Evolutionary conservation across 208 protist species (phyloP), one percentile per base, ranked within the genome.

Genomic region (Entamoeba invadens): DNA sequence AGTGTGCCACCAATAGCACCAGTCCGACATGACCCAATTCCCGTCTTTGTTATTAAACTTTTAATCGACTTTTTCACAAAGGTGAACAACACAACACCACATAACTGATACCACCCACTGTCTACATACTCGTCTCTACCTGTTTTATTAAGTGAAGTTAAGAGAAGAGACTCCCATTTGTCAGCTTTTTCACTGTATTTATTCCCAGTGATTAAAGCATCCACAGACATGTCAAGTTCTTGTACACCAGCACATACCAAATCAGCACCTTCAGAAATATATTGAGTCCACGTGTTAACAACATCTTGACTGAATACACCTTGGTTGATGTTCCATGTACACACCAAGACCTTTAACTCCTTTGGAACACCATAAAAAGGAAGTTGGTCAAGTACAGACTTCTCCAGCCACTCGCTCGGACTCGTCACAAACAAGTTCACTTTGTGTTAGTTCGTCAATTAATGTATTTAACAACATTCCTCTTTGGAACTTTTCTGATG

Each of bases 1-100:
- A 97, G 92, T 25, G 93, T 57, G 35, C 57, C 50, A 31, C 72
- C 94, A 44, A 96, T 94, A n/a, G 95, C 95, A 87, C 93, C 95
- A 3, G 94, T 91, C 42, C 10, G 68, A 14, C 68, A 91, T 5
- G 25, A 6, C 18, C 31, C 5, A 44, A 38, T 44, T 57, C 47
- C 68, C 25, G 10, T 5, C n/a, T n/a, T 91, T 91, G 25, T 38
- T 44, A 42, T 42, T 91, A 44, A 35, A 38, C 68, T 91, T 91
- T 91, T 91, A 5, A 91, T 38, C 6, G 6, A n/a, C 18, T 42
- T 38, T 44, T 42, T 4, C 25, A 38, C 68, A 91, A 91, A 91
- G 25, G 42, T 35, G 42, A 57, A 57, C 18, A 57, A 57, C 18
- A 57, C 47, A 57, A 18, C 18, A 25, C 47, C 47, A 57, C 47